Evolutionary conservation across 148 eudicot species (phyloP).

Genomic region (Suaeda aralocaspica): DNA sequence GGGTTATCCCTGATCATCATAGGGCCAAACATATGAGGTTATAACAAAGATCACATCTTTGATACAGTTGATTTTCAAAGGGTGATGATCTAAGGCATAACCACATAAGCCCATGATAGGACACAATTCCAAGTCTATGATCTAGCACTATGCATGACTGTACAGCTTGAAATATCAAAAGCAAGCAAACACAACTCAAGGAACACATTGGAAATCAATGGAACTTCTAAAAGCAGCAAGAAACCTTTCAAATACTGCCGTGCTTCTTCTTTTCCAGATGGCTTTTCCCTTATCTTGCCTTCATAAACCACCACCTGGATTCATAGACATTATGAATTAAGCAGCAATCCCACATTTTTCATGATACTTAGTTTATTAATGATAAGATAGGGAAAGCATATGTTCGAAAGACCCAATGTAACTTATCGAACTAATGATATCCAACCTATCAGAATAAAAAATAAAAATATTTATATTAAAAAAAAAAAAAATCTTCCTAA

Average conservation of each 20-base stretch:
- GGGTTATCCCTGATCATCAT: neutral
- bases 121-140: neutral
- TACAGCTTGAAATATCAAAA: neutral
- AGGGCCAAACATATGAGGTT: neutral
- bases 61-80: neutral
- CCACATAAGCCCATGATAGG: too few species aligned
- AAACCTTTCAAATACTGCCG: constrained; percentile 71
- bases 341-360: neutral
- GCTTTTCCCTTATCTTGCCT: constrained; percentile 82
- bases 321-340: constrained; percentile 17
- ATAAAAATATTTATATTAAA: too few species aligned
- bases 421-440: too few species aligned
- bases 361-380: neutral
- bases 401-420: too few species aligned
- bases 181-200: neutral
- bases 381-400: neutral
- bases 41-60: neutral
- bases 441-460: too few species aligned
- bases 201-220: constrained; percentile 8
- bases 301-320: constrained; percentile 96
- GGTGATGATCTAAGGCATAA: neutral
- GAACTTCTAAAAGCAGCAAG: neutral
- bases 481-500: too few species aligned
- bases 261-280: constrained; percentile 79
- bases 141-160: neutral